Conservation (phyloP, 1,284 basidiomycete species). For the Ustilago shanxiensis region DNA sequence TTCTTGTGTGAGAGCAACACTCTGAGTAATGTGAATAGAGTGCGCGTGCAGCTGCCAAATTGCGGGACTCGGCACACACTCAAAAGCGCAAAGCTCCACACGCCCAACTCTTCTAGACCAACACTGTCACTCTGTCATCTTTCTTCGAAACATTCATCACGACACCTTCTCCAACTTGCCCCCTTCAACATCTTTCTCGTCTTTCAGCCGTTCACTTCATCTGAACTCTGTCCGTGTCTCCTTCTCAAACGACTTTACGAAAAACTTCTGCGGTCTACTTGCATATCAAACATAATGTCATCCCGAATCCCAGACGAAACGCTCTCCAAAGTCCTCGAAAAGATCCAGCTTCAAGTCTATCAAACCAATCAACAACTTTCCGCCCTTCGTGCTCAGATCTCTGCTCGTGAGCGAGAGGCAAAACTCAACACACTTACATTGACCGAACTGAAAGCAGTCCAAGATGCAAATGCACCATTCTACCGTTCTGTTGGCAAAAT, state of each 20-base stretch:
- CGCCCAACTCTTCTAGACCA: background rate
- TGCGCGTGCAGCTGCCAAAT: background rate
- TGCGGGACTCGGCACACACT: background rate
- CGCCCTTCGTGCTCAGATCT: slow-evolving; percentile 36
- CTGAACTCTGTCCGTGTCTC: too few relatives aligned
- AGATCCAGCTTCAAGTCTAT: slow-evolving; percentile 47
- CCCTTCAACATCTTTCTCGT: background rate
- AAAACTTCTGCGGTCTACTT: too few relatives aligned
- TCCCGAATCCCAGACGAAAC: slow-evolving; percentile 40
- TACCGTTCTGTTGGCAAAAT: slow-evolving; percentile 44
- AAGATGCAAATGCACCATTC: slow-evolving; percentile 29
- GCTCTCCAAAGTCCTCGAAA: slow-evolving; percentile 42
- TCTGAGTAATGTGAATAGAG: background rate
- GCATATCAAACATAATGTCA: slow-evolving; percentile 13
- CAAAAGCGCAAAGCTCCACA: background rate
- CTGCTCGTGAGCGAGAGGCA: slow-evolving; percentile 33
- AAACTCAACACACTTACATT: slow-evolving; percentile 44
- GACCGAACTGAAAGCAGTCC: slow-evolving; percentile 31
- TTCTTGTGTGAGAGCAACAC: background rate
- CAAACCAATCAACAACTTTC: slow-evolving; percentile 44
- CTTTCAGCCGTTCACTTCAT: too few relatives aligned
- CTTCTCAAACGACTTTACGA: too few relatives aligned
- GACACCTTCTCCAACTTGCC: too few relatives aligned
- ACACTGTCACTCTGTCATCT: background rate
- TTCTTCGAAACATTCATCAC: background rate